Evolutionary conservation across 768 basidiomycete genomes (phyloP).

Genomic region (Boletus huronensis): DNA sequence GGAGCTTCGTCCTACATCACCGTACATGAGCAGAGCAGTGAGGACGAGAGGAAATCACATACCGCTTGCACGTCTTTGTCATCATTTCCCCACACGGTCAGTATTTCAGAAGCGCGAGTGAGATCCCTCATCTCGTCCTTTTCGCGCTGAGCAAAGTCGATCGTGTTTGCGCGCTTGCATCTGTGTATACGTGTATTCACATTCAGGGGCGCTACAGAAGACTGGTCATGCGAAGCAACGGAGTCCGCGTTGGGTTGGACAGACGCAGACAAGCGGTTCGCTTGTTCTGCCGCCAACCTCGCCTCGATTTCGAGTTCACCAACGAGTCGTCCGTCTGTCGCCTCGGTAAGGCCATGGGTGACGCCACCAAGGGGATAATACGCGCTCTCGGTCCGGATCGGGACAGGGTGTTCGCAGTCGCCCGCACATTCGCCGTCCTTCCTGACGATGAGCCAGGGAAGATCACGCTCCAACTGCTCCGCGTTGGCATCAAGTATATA

Average conservation of each 20-base stretch:
- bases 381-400: neutral
- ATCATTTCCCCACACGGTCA: constrained; percentile 39
- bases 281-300: constrained; percentile 5
- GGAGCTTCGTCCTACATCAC: constrained; percentile 18
- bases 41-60: neutral
- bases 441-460: constrained; percentile 28
- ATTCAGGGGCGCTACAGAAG: neutral
- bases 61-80: constrained; percentile 12
- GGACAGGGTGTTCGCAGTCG: constrained; percentile 12
- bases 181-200: constrained; percentile 22
- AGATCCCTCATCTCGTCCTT: constrained; percentile 88
- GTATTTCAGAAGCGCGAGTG: constrained; percentile 78
- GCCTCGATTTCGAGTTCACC: constrained; percentile 26
- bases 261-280: neutral
- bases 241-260: neutral
- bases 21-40: neutral
- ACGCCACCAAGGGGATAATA: neutral
- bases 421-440: constrained; percentile 28
- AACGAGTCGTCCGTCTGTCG: constrained; percentile 27
- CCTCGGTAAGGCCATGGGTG: constrained; percentile 29
- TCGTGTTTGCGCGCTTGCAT: constrained; percentile 48
- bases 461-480: constrained; percentile 25
- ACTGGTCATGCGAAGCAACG: neutral
- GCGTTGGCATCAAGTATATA: constrained; percentile 31
- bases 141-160: constrained; percentile 81